Conservation (phyloP, 2,329 filamentous ascomycete genomes). For the Trichoderma hamatum region DNA sequence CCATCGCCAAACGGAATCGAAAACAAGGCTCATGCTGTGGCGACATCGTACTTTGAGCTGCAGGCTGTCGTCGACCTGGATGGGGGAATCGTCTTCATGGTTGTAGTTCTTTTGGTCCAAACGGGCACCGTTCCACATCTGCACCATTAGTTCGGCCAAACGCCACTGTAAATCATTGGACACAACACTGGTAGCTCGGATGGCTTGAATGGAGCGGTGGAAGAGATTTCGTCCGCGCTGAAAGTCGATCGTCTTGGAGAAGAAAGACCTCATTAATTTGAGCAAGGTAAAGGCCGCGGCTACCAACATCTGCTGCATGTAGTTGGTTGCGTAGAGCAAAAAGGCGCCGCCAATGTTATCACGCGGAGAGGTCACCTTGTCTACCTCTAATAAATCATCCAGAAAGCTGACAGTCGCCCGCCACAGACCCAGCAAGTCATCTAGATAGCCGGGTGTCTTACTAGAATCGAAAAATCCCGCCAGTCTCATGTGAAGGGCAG, state of each 20-base stretch:
- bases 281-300: slow-evolving; percentile 76
- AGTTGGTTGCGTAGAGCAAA: slow-evolving; percentile 70
- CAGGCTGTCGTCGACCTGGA: slow-evolving; percentile 67
- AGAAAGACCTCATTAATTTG: slow-evolving; percentile 78
- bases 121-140: slow-evolving; percentile 78
- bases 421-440: slow-evolving; percentile 76
- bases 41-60: slow-evolving; percentile 81
- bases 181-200: slow-evolving; percentile 73
- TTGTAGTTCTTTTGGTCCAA: slow-evolving; percentile 54
- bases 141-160: slow-evolving; percentile 81
- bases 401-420: slow-evolving; percentile 71
- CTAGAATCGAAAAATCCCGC: slow-evolving; percentile 82
- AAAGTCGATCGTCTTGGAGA: slow-evolving; percentile 71
- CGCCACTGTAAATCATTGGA: slow-evolving; percentile 80
- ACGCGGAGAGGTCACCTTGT: slow-evolving; percentile 51
- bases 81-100: slow-evolving; percentile 53
- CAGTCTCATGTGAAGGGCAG: slow-evolving; percentile 73
- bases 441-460: slow-evolving; percentile 69
- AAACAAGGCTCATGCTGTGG: slow-evolving; percentile 84
- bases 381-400: slow-evolving; percentile 62
- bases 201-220: slow-evolving; percentile 68
- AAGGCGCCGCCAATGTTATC: slow-evolving; percentile 55
- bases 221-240: slow-evolving; percentile 70
- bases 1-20: slow-evolving; percentile 86
- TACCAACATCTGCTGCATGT: slow-evolving; percentile 84